Base-by-base conservation (phyloP, 2,329 filamentous ascomycete genomes). In the Pseudocercospora pini-densiflorae region DNA sequence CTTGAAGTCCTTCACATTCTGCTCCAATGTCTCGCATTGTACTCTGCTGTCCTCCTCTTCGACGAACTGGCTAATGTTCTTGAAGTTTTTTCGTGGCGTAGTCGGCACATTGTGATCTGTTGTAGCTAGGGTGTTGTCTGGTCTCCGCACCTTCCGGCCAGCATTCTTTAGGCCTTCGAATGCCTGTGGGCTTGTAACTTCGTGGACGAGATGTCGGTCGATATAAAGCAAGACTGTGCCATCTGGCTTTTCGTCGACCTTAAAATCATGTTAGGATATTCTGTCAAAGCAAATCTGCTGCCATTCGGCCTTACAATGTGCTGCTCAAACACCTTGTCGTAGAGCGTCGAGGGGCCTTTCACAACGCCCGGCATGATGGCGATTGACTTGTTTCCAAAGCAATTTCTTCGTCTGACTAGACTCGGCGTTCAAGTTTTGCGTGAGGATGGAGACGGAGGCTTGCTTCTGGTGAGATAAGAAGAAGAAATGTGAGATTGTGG, bases 81-180 rank as follows among this genome's bases (percentile, higher is more conserved):
- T 98, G 82, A 97, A 92, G 79, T 88, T 90, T 84, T 97, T 97
- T 72, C 95, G 88, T 62, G 94, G 92, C 36, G 90, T 88, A 40
- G 95, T 99, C 63, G 95, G 95, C 66, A 98, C 92, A 82, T 98
- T 99, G 82, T 99, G 94, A 81, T 99, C 95, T 68, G 94, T 96
- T 53, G 95, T 99, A 65, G 92, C 94, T 67, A 99, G 87, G 73
- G 95, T 98, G 86, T 94, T 97, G 82, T 99, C 95, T 66, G 94
- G 94, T 83, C 95, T 88, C 81, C 95, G 90, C 70, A 99, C 94
- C 80, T 89, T 88, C 69, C 95, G 90, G 71, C 89, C 89, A 59
- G 95, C 94, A 80, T 97, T 97, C 79, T 90, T 91, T 62, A 98
- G 88, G 60, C 94, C 94, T 80, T 99, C 95, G 76, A 98, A 99